These are phyloP conservation scores for Crepidotus variabilis DNA, from an alignment of 768 basidiomycete species.

Conservation along the genomic window DNA sequence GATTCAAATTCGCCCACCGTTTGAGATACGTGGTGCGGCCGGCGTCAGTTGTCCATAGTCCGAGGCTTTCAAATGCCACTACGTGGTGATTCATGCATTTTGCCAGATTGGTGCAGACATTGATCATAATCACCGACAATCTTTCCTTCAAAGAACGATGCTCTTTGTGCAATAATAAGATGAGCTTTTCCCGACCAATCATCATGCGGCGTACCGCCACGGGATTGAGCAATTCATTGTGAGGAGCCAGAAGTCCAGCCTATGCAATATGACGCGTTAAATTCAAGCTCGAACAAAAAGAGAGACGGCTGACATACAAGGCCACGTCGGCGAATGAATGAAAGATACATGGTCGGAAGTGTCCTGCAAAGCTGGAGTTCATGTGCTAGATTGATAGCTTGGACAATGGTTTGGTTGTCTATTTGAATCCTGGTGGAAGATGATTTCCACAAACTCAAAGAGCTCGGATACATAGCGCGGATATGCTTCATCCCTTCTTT, in stretches of 20 bases:
- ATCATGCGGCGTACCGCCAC: neutral
- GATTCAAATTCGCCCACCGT: neutral
- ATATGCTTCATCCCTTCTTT: conserved; percentile 8
- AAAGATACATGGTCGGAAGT: neutral
- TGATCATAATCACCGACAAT: neutral
- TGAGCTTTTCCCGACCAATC: neutral
- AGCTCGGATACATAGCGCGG: conserved; percentile 4
- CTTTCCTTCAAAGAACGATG: neutral
- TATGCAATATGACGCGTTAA: neutral
- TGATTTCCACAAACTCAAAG: conserved; percentile 5
- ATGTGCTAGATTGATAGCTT: neutral
- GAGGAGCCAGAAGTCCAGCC: neutral
- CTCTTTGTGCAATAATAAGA: neutral
- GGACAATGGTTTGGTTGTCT: neutral
- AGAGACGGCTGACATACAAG: neutral
- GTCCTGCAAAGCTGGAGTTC: neutral
- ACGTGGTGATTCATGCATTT: neutral
- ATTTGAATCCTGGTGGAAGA: neutral
- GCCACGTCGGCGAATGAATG: neutral
- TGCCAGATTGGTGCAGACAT: neutral
- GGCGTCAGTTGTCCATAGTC: neutral
- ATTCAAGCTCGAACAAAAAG: neutral
- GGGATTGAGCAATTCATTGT: neutral
- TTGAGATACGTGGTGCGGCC: neutral
- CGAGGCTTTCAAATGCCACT: neutral